phyloP scores from a whole-genome alignment of 1,139 yeast species.

The Zygosaccharomyces pseudobailii region DNA sequence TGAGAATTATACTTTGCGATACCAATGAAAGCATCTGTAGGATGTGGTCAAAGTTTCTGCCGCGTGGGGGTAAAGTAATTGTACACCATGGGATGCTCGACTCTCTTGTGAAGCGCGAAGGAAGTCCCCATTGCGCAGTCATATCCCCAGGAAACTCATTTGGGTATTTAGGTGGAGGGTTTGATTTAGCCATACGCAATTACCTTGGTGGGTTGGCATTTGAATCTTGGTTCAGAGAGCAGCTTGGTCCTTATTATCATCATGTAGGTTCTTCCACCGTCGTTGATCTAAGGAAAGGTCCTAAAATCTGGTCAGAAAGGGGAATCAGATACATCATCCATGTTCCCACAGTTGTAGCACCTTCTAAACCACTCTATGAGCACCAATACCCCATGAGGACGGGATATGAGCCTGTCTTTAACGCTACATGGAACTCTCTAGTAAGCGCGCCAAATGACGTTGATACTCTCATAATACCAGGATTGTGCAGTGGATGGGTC shows the following conservation, averaged over 20 bases:
- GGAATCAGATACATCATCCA: conserved; percentile 39
- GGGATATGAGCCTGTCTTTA: conserved; percentile 38
- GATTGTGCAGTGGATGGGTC: conserved; percentile 50
- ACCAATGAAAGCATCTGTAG: conserved; percentile 16
- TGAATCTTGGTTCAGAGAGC: conserved; percentile 29
- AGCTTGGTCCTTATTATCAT: conserved; percentile 24
- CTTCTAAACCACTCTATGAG: conserved; percentile 28
- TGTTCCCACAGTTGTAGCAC: conserved; percentile 48
- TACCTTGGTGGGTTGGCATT: conserved; percentile 33
- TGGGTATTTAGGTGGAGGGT: conserved; percentile 50
- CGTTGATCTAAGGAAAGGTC: conserved; percentile 19
- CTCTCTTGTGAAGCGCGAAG: conserved; percentile 10
- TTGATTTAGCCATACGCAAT: conserved; percentile 41
- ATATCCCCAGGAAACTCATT: conserved; percentile 53
- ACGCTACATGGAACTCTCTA: conserved; percentile 44
- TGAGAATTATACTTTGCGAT: conserved; percentile 23
- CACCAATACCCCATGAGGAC: conserved; percentile 14
- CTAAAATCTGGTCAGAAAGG: conserved; percentile 11
- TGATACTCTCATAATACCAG: conserved; percentile 42
- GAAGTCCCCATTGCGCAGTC: conserved; percentile 24
- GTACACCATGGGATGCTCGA: conserved; percentile 18
- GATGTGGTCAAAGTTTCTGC: conserved; percentile 17
- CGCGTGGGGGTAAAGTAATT: conserved; percentile 8
- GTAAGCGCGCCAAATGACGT: conserved; percentile 20
- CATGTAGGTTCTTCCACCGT: conserved; percentile 27